phyloP scores from a whole-genome alignment of 1,284 basidiomycete genomes.

The Vanrija sp. region DNA sequence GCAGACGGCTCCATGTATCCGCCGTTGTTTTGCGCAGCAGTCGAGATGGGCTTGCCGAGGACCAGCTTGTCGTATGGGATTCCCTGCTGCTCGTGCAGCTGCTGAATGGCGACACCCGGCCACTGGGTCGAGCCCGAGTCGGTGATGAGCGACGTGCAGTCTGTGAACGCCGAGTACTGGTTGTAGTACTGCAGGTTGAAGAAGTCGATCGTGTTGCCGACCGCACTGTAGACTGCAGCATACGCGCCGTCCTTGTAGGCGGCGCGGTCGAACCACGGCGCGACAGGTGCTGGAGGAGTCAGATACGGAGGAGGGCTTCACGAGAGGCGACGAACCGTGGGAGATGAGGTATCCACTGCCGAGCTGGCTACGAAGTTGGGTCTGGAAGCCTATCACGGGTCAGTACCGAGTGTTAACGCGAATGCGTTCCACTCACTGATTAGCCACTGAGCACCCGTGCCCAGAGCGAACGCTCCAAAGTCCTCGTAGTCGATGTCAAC shows the following conservation, averaged over 20 bases:
- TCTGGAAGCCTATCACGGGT: conserved; percentile 19
- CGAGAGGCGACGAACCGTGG: conserved; percentile 7
- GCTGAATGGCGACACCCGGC: conserved; percentile 39
- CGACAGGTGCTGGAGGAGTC: conserved; percentile 5
- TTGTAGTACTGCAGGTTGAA: conserved; percentile 41
- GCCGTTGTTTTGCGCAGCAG: not conserved
- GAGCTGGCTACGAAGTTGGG: conserved; percentile 18
- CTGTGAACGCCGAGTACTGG: conserved; percentile 20
- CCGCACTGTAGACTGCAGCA: conserved; percentile 13
- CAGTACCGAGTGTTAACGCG: not conserved
- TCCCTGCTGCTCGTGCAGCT: conserved; percentile 37
- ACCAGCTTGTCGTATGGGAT: conserved; percentile 45
- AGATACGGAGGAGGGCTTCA: no score
- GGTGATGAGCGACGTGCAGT: conserved; percentile 14
- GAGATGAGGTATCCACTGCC: conserved; percentile 29
- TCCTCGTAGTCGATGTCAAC: conserved; percentile 50
- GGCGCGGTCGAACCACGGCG: conserved; percentile 19
- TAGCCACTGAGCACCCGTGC: conserved; percentile 15
- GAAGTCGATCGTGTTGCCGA: conserved; percentile 26
- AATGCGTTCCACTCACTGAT: conserved; percentile 17
- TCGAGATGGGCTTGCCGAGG: conserved; percentile 42
- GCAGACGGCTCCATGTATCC: conserved; percentile 15
- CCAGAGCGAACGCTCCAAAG: conserved; percentile 9
- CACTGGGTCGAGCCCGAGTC: conserved; percentile 28
- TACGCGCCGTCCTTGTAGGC: conserved; percentile 18